A percentile compares a stretch with the other conserved stretches of the same genome.
Evolutionary conservation across 2,329 filamentous ascomycete genomes (phyloP).

Genomic region (Sclerotinia subarctica): DNA sequence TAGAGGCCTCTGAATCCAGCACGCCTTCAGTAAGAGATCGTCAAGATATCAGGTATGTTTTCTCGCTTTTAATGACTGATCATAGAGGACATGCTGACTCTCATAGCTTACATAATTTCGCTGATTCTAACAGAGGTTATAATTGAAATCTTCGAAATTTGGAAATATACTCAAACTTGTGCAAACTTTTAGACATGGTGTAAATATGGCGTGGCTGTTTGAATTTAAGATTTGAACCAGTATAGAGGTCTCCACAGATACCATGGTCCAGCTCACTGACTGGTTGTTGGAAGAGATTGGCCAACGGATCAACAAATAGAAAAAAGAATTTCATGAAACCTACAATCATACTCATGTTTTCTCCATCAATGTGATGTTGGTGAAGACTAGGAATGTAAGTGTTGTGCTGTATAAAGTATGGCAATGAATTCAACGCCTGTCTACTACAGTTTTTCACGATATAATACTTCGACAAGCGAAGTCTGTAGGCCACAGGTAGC

Average conservation of each 20-base stretch:
- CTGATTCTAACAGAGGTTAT: constrained; percentile 34
- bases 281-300: background rate
- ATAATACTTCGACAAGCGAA: too few species aligned
- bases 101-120: constrained; percentile 23
- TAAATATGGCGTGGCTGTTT: background rate
- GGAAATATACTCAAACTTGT: background rate
- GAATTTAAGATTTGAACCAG: background rate
- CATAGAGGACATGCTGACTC: background rate
- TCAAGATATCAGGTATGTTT: constrained; percentile 38
- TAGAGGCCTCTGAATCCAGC: constrained; percentile 33
- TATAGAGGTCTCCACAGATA: background rate
- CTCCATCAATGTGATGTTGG: too few species aligned
- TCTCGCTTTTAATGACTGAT: background rate
- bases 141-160: constrained; percentile 23
- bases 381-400: too few species aligned
- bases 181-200: background rate
- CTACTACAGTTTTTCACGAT: too few species aligned
- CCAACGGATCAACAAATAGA: background rate
- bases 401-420: too few species aligned
- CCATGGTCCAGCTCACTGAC: background rate
- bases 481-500: too few species aligned
- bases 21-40: constrained; percentile 38
- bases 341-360: too few species aligned
- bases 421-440: too few species aligned
- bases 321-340: background rate